Base-by-base conservation (phyloP, 208 protist genomes). In the Sergeia podlipaevii region DNA sequence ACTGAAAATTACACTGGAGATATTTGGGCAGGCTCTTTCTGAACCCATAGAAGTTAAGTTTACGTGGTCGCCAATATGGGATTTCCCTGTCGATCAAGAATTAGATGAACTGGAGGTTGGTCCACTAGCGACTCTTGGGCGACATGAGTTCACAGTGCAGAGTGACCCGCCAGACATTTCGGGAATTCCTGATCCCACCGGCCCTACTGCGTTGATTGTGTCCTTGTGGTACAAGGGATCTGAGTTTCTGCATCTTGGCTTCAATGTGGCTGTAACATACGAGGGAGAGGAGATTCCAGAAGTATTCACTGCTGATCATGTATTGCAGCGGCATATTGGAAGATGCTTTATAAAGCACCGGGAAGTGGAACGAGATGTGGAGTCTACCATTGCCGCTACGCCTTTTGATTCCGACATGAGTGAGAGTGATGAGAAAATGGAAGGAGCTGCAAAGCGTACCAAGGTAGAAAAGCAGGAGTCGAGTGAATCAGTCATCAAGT, bases 1-100 rank as follows among this genome's bases (percentile, higher is more conserved):
- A 21, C 18, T 92, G 21, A 56, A 70, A 26, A 21, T 92, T 1
- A 70, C 74, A 10, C 53, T 92, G 17, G 78, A 92, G 26, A 69
- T 92, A 17, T 87, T 81, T 46, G 85, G 86, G 57, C 43, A 65
- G 37, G 65, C 68, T 0, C 85, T 80, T 0, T 17, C 18, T 5
- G 57, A 79, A 2, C 3, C 68, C 6, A 80, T 92, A 15, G 80
- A 89, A 45, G 75, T 89, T 3, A 73, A 66, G 34, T 92, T 89
- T 55, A 76, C 54, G n/a, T 92, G 80, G 80, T 80, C 77, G 0
- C 85, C 85, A 1, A 75, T 92, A n/a, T 92, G 85, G 80, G 85
- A 92, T 60, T 85, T 85, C 43, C 45, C 69, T 6, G 80, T 92
- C 0, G 85, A 92, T 33, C 85, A 92, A 64, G 66, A 75, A 47